These are phyloP conservation scores for Leishmania major DNA, from an alignment of 208 protist species.

Conservation along the genomic window DNA sequence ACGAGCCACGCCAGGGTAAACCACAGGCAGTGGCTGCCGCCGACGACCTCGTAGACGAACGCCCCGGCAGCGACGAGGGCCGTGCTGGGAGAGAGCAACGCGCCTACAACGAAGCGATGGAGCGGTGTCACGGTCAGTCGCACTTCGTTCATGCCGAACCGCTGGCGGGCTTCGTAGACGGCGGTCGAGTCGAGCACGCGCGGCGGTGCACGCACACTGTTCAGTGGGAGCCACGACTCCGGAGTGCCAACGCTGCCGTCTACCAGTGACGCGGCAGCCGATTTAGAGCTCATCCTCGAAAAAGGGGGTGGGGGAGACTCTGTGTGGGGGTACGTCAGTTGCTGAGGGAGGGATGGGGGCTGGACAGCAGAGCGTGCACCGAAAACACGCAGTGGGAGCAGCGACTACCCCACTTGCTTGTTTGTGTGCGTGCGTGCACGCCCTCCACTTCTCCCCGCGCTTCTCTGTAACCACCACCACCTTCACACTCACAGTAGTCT, in stretches of 20 bases:
- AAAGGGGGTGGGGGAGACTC: neutral
- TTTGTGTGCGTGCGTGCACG: neutral
- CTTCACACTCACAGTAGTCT: neutral
- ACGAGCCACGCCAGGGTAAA: neutral
- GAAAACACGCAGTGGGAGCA: neutral
- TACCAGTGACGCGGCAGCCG: neutral
- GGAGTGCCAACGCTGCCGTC: neutral
- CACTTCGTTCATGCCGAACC: constrained; percentile 22
- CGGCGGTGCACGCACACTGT: neutral
- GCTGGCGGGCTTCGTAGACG: constrained; percentile 5
- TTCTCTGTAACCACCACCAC: neutral
- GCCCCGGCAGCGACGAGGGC: neutral
- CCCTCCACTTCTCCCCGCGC: neutral
- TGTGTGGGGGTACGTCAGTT: neutral
- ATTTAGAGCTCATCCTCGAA: neutral
- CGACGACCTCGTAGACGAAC: neutral
- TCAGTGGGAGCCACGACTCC: neutral
- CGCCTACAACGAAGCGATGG: neutral
- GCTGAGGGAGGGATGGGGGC: neutral
- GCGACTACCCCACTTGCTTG: neutral
- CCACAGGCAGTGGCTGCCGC: neutral
- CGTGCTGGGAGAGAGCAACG: constrained; percentile 1
- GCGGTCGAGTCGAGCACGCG: constrained; percentile 21
- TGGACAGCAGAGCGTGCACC: neutral
- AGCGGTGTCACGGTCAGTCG: neutral